Evolutionary conservation across 768 basidiomycete genomes (phyloP), one percentile per base, ranked within the genome.

Genomic region (Pisolithus microcarpus): DNA sequence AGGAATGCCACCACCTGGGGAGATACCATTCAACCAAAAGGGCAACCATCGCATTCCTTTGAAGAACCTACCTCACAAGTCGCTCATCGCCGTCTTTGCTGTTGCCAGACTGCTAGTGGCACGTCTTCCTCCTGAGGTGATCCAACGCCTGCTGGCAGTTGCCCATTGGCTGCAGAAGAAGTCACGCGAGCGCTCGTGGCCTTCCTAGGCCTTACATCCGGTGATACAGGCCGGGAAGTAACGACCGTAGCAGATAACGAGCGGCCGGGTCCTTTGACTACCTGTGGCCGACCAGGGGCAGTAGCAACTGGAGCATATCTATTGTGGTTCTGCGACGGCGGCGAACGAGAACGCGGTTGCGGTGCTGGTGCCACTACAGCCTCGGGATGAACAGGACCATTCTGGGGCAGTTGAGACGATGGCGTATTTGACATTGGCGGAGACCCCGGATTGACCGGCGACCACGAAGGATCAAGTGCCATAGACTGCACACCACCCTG

Each of bases 41-140:
- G 5, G 7, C 42, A 23, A 43, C 42, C 15, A 26, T 8, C 42
- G 7, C 19, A 21, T 7, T 15, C 15, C 30, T 28, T n/a, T n/a
- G 10, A 26, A 39, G n/a, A 50, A 26, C 49, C 36, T 50, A 64
- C 65, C 55, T 54, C 26, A 9, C 30, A 28, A 19, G 23, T 53
- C 23, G n/a, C 18, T 63, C 46, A 63, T 74, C 67, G 80, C 61
- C 81, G 74, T 58, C 79, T 82, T 61, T 84, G 86, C 61, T 85
- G 85, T 65, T 89, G 86, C 75, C 81, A 89, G 50, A 87, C 66
- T 18, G 89, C 87, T 44, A 91, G 71, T 18, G 88, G 88, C 37
- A 88, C 70, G 61, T 91, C 88, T 62, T 91, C 88, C 60, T 90
- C 87, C 61, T 58, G 51, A n/a, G 67, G 64, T 48, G 76, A 72